These are phyloP conservation scores for Diplosphaera chodatii DNA, from an alignment of 139 green algal genomes.

Conservation along the genomic window DNA sequence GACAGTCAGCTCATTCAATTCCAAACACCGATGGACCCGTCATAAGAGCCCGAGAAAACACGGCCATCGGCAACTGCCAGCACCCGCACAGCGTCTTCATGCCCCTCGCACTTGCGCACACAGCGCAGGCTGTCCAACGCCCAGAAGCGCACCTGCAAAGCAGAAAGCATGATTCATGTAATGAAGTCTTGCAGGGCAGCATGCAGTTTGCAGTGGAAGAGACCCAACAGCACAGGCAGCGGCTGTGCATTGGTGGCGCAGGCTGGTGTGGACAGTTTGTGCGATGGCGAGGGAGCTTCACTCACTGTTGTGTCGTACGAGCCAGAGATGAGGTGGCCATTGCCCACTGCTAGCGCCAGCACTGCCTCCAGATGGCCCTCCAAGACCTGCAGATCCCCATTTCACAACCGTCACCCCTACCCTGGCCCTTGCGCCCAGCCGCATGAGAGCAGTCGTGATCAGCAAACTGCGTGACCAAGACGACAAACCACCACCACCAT, in stretches of 20 bases:
- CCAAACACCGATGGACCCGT: slow-evolving; percentile 88
- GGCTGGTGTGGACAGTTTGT: no score
- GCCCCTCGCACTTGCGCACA: slow-evolving; percentile 78
- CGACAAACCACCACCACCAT: no score
- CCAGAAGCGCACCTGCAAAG: slow-evolving; percentile 63
- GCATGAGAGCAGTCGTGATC: no score
- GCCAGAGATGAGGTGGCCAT: slow-evolving; percentile 60
- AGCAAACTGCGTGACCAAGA: no score
- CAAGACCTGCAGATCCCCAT: slow-evolving; percentile 34
- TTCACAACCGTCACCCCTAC: no score
- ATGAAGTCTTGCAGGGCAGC: no score
- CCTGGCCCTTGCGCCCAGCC: no score
- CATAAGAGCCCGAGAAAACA: slow-evolving; percentile 87
- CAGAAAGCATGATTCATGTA: no score
- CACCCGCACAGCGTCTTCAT: slow-evolving; percentile 88
- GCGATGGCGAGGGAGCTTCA: not conserved
- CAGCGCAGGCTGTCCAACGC: slow-evolving; percentile 75
- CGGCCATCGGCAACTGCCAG: slow-evolving; percentile 57
- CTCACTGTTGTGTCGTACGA: slow-evolving; percentile 79
- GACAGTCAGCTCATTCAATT: no score
- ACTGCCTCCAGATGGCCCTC: slow-evolving; percentile 90
- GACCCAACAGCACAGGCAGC: no score
- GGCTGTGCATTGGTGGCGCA: no score
- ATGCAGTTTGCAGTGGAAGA: no score
- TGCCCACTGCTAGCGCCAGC: slow-evolving; percentile 76